Evolutionary conservation across 306 rosid species (phyloP).

Genomic region (Mimosa pudica): DNA sequence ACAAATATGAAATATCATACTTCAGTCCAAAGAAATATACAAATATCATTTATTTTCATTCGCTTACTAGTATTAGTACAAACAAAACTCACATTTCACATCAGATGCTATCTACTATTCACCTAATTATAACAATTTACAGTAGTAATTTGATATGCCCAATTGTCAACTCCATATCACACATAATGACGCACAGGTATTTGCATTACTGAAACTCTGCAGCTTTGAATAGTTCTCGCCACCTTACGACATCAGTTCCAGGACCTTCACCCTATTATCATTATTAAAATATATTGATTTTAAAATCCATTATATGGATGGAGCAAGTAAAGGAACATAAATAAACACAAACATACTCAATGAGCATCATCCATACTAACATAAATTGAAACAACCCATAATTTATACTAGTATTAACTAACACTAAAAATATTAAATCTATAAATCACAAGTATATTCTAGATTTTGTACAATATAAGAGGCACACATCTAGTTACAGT

Average conservation of each 20-base stretch:
- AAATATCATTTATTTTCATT: no score
- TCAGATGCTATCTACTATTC: not conserved
- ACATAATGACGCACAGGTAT: no score
- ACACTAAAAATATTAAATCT: no score
- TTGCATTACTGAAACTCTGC: constrained; percentile 37
- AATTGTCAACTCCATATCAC: not conserved
- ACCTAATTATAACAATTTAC: not conserved
- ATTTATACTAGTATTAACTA: not conserved
- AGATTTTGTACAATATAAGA: not conserved
- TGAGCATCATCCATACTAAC: not conserved
- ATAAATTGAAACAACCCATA: not conserved
- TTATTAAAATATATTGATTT: constrained; percentile 9
- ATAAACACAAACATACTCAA: not conserved
- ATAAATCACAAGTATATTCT: no score
- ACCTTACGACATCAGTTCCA: constrained; percentile 67
- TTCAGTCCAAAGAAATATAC: no score
- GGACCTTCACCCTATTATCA: constrained; percentile 87
- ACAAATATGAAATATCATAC: no score
- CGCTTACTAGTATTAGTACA: no score
- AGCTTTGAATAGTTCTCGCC: constrained; percentile 70
- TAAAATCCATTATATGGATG: constrained; percentile 30
- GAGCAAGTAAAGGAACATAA: not conserved
- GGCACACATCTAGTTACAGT: not conserved
- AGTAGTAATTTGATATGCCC: not conserved
- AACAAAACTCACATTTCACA: no score